A percentile compares a stretch with the other conserved stretches of the same genome.
phyloP scores from a whole-genome alignment of 371 early-diverging fungal genomes.

The Phascolomyces articulosus region DNA sequence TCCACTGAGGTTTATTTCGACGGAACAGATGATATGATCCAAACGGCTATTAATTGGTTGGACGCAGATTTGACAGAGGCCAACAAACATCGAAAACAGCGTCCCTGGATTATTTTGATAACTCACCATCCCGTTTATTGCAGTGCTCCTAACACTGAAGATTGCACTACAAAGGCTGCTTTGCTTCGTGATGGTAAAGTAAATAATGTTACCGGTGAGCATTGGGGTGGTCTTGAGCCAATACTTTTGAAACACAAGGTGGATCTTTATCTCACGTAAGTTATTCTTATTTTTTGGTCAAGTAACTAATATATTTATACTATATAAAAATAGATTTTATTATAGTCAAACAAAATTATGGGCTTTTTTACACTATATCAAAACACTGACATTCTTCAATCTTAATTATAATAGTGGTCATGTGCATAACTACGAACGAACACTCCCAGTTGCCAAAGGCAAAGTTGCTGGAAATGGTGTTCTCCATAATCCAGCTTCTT shows the following conservation, averaged over 20 bases:
- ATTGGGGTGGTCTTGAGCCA: conserved; percentile 20
- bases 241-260: conserved; percentile 25
- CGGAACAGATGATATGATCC: conserved; percentile 30
- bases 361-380: no score
- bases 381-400: no score
- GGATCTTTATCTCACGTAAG: conserved; percentile 26
- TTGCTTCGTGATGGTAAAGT: conserved; percentile 30
- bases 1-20: conserved; percentile 46
- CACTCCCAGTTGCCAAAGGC: conserved; percentile 30
- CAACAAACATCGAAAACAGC: conserved; percentile 31
- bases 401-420: no score
- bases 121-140: conserved; percentile 47
- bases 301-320: no score
- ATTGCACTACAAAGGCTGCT: conserved; percentile 32
- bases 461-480: conserved; percentile 17
- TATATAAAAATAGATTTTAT: background rate
- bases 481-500: conserved; percentile 42
- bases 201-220: conserved; percentile 7
- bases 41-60: conserved; percentile 44
- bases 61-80: conserved; percentile 38
- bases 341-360: no score
- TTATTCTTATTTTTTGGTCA: conserved; percentile 1
- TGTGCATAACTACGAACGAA: conserved; percentile 15
- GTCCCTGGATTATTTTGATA: conserved; percentile 48
- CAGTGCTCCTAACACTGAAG: conserved; percentile 17